These are phyloP conservation scores for Venturia aucupariae DNA, from an alignment of 2,329 filamentous ascomycete species.

Conservation along the genomic window DNA sequence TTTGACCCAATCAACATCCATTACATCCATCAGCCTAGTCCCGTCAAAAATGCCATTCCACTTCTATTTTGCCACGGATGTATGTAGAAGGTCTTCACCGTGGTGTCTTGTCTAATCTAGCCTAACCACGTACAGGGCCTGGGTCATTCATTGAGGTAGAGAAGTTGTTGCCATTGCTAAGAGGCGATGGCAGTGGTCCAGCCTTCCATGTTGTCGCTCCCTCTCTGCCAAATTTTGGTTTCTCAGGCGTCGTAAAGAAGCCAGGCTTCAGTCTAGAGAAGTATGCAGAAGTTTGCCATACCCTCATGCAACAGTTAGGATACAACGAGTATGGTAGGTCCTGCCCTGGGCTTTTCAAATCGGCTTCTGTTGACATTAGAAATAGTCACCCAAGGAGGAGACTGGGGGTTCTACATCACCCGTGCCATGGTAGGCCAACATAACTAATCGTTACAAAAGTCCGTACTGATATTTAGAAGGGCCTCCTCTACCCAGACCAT, in stretches of 20 bases:
- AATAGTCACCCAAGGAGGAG: conserved; percentile 48
- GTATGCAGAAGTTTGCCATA: conserved; percentile 54
- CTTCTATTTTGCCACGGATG: conserved; percentile 60
- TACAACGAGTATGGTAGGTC: conserved; percentile 48
- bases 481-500: conserved; percentile 47
- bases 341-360: background rate
- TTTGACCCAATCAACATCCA: conserved; percentile 54
- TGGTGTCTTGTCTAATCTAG: background rate
- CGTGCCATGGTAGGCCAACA: conserved; percentile 32
- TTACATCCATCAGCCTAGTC: conserved; percentile 51
- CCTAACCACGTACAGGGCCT: conserved; percentile 39
- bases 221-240: conserved; percentile 48
- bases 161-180: conserved; percentile 48
- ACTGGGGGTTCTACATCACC: conserved; percentile 62
- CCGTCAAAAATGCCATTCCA: conserved; percentile 47
- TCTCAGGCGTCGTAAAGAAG: conserved; percentile 41
- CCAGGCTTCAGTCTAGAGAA: conserved; percentile 45
- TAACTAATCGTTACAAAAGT: conserved; percentile 24
- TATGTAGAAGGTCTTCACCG: conserved; percentile 20
- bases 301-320: conserved; percentile 59
- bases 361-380: conserved; percentile 7
- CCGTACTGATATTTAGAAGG: conserved; percentile 18
- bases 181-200: conserved; percentile 29
- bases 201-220: conserved; percentile 46
- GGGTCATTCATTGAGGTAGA: conserved; percentile 59